Conservation (phyloP, 345 rosid genomes). For the Tarenaya hassleriana region DNA sequence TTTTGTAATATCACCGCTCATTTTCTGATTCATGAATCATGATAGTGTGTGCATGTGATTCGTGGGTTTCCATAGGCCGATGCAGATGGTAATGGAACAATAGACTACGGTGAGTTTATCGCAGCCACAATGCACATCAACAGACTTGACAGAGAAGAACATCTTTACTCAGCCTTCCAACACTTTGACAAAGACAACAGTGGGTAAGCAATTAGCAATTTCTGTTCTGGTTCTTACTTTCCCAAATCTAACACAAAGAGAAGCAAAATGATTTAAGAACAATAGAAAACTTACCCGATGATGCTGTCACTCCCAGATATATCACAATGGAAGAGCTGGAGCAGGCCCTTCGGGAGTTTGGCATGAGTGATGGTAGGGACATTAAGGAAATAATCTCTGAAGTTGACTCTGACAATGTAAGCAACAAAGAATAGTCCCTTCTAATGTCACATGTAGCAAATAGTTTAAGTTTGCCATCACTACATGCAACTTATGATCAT, state of each 20-base stretch:
- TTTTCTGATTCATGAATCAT: slow-evolving; percentile 10
- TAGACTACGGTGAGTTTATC: slow-evolving; percentile 55
- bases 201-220: slow-evolving; percentile 37
- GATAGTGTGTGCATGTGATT: not conserved
- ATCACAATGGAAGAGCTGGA: slow-evolving; percentile 59
- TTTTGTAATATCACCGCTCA: not conserved
- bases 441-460: not conserved
- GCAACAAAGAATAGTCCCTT: slow-evolving; percentile 23
- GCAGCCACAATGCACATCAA: slow-evolving; percentile 62
- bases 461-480: too few relatives aligned
- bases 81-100: slow-evolving; percentile 51
- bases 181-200: slow-evolving; percentile 74
- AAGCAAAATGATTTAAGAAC: not conserved
- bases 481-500: too few relatives aligned
- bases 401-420: slow-evolving; percentile 54
- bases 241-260: not conserved
- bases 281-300: not conserved
- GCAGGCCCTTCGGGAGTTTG: slow-evolving; percentile 50
- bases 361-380: slow-evolving; percentile 55
- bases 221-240: not conserved
- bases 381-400: slow-evolving; percentile 50
- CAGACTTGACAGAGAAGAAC: slow-evolving; percentile 67
- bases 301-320: slow-evolving; percentile 27
- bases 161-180: slow-evolving; percentile 67
- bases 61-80: slow-evolving; percentile 34